Evolutionary conservation across 1,139 yeast genomes (phyloP).

Genomic region (Suhomyces panamericanus): DNA sequence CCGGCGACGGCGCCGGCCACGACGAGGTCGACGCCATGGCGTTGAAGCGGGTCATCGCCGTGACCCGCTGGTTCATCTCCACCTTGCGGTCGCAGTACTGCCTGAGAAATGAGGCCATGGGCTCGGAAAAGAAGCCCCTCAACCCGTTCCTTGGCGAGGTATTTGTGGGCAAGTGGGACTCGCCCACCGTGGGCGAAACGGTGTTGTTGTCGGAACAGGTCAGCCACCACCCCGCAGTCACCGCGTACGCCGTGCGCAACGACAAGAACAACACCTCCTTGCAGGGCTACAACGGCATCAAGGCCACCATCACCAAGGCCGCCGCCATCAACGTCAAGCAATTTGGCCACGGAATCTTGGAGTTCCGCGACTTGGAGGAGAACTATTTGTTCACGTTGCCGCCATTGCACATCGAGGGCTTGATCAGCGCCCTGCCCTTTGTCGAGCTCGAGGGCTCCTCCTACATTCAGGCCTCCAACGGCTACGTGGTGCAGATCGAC

Average conservation of each 20-base stretch:
- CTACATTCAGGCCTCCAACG: constrained; percentile 76
- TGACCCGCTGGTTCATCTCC: constrained; percentile 86
- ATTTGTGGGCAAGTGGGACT: constrained; percentile 82
- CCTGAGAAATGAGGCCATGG: constrained; percentile 85
- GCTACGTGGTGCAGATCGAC: constrained; percentile 72
- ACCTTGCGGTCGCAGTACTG: constrained; percentile 92
- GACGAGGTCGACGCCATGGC: constrained; percentile 52
- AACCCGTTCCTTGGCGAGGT: constrained; percentile 94
- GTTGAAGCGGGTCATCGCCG: constrained; percentile 68
- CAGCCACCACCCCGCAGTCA: constrained; percentile 93
- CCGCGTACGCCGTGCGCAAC: constrained; percentile 80
- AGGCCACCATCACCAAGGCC: constrained; percentile 78
- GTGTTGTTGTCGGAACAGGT: constrained; percentile 84
- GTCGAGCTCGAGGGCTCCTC: constrained; percentile 87
- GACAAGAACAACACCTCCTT: constrained; percentile 65
- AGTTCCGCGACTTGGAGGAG: constrained; percentile 62
- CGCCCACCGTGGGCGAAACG: constrained; percentile 63
- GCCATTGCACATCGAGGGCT: constrained; percentile 93
- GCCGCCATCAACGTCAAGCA: constrained; percentile 83
- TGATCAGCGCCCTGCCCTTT: constrained; percentile 85
- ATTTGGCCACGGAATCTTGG: constrained; percentile 82
- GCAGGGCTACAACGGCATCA: constrained; percentile 88
- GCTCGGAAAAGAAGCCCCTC: constrained; percentile 92
- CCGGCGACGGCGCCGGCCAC: constrained; percentile 27
- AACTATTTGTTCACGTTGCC: constrained; percentile 84